A percentile compares a stretch with the other conserved stretches of the same genome.
Conservation (phyloP, 2,329 filamentous ascomycete species). For the Mycogone perniciosa region DNA sequence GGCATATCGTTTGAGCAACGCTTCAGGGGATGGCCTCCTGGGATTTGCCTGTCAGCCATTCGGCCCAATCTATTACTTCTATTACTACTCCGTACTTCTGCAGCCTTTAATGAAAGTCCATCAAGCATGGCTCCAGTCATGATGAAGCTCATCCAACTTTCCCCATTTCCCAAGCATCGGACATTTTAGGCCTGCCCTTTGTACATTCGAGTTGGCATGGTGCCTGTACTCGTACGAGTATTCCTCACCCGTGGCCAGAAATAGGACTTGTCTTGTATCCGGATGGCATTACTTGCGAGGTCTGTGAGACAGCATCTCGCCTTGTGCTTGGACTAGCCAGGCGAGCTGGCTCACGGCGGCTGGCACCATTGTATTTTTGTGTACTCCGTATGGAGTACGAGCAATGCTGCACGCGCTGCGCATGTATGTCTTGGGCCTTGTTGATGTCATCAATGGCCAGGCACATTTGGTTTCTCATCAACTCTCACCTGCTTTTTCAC, state of each 20-base stretch:
- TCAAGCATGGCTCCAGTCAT: constrained; percentile 10
- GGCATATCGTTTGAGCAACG: background rate
- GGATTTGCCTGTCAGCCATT: constrained; percentile 1
- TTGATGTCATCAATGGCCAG: background rate
- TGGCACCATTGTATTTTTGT: background rate
- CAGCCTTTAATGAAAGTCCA: constrained; percentile 4
- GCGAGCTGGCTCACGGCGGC: background rate
- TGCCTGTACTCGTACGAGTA: too few species aligned
- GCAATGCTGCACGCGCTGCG: too few species aligned
- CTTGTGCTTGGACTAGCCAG: constrained; percentile 8
- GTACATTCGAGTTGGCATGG: too few species aligned
- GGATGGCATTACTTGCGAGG: constrained; percentile 7
- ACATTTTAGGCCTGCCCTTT: background rate
- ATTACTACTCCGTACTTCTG: background rate
- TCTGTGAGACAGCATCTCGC: constrained; percentile 13
- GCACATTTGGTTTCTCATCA: background rate
- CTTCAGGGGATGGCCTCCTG: too few species aligned
- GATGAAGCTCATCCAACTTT: background rate
- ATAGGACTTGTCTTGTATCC: background rate
- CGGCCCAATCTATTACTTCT: background rate
- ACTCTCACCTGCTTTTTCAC: background rate
- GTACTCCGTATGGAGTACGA: background rate
- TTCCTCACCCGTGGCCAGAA: background rate
- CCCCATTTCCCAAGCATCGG: background rate
- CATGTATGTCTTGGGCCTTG: too few species aligned